A percentile compares a stretch with the other conserved stretches of the same genome.
Evolutionary conservation across 306 rosid genomes (phyloP).

Genomic region (Malus domestica): ASM211411v1 NC_041803.1:19656501-19657000

Average conservation of each 20-base stretch:
- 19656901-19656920: neutral
- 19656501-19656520: constrained; percentile 26
- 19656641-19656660: constrained; percentile 25
- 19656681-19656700: constrained; percentile 50
- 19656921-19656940: neutral
- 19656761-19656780: constrained; percentile 45
- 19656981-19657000: constrained; percentile 1
- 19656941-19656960: neutral
- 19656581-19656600: neutral
- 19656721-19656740: constrained; percentile 54
- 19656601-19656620: constrained; percentile 49
- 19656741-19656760: constrained; percentile 54
- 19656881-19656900: neutral
- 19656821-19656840: neutral
- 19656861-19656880: neutral
- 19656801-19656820: neutral
- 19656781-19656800: neutral
- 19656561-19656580: neutral
- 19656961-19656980: neutral
- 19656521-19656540: constrained; percentile 6
- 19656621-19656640: constrained; percentile 50
- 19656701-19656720: constrained; percentile 56
- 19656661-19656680: constrained; percentile 24
- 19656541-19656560: constrained; percentile 3
- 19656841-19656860: neutral